Evolutionary conservation across 805 yeast genomes (phyloP).

Genomic region (Priceomyces haplophilus): DNA sequence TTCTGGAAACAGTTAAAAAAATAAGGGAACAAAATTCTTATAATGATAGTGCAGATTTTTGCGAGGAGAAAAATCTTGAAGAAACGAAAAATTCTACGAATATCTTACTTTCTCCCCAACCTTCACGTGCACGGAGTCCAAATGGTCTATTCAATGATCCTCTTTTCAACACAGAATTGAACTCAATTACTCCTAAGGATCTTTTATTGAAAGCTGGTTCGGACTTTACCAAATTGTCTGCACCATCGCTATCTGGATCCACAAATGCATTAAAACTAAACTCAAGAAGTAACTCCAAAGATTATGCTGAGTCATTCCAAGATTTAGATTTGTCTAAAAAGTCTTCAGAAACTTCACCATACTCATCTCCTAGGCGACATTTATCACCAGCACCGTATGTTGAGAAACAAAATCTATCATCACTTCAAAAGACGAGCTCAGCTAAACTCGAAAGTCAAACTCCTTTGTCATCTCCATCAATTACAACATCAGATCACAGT

Average conservation of each 20-base stretch:
- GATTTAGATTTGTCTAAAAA: slow-evolving; percentile 26
- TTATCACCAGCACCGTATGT: slow-evolving; percentile 51
- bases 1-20: slow-evolving; percentile 58
- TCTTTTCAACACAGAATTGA: slow-evolving; percentile 10
- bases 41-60: slow-evolving; percentile 16
- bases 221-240: slow-evolving; percentile 5
- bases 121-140: slow-evolving; percentile 32
- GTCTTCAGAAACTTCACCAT: slow-evolving; percentile 24
- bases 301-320: slow-evolving; percentile 23
- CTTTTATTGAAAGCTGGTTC: slow-evolving; percentile 25
- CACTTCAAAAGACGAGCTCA: slow-evolving; percentile 53
- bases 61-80: slow-evolving; percentile 15
- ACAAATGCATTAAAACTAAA: slow-evolving; percentile 4
- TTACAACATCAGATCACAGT: slow-evolving; percentile 10
- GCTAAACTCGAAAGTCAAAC: slow-evolving; percentile 23
- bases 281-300: slow-evolving; percentile 18
- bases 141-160: slow-evolving; percentile 13
- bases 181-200: slow-evolving; percentile 47
- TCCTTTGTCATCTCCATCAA: slow-evolving; percentile 44
- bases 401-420: slow-evolving; percentile 53
- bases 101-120: slow-evolving; percentile 31
- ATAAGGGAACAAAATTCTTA: slow-evolving; percentile 39
- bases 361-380: slow-evolving; percentile 55
- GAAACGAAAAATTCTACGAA: slow-evolving; percentile 4
- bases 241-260: slow-evolving; percentile 6